phyloP scores from a whole-genome alignment of 208 protist species.

The Sergeia podlipaevii region DNA sequence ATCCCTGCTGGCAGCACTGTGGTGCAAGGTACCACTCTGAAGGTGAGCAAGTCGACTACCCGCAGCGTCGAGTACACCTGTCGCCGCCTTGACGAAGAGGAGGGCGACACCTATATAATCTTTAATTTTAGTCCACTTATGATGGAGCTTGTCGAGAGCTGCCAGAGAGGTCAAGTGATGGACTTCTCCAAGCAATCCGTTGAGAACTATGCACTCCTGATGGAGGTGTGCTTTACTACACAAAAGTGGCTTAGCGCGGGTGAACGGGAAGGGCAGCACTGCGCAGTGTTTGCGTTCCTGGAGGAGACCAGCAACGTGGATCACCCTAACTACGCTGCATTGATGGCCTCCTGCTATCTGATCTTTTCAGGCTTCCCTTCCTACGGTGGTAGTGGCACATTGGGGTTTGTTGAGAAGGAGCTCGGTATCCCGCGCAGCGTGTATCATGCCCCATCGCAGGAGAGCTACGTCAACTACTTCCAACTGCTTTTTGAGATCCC shows the following conservation, averaged over 20 bases:
- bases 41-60: slow-evolving; percentile 30
- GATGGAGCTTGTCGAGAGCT: slow-evolving; percentile 63
- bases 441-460: slow-evolving; percentile 61
- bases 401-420: slow-evolving; percentile 59
- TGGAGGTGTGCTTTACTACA: slow-evolving; percentile 75
- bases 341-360: slow-evolving; percentile 73
- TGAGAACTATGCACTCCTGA: slow-evolving; percentile 62
- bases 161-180: slow-evolving; percentile 51
- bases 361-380: slow-evolving; percentile 60
- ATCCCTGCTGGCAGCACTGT: slow-evolving; percentile 51
- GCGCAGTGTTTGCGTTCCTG: slow-evolving; percentile 61
- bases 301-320: slow-evolving; percentile 46
- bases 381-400: slow-evolving; percentile 37
- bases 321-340: slow-evolving; percentile 69
- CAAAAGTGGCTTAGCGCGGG: slow-evolving; percentile 53
- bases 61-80: slow-evolving; percentile 47
- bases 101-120: slow-evolving; percentile 59
- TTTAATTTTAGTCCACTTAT: slow-evolving; percentile 82
- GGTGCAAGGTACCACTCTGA: slow-evolving; percentile 34
- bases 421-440: slow-evolving; percentile 45
- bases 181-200: slow-evolving; percentile 74
- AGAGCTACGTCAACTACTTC: slow-evolving; percentile 82
- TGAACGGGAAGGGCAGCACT: slow-evolving; percentile 21
- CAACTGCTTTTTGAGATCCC: slow-evolving; percentile 75
- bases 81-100: slow-evolving; percentile 35